Percentiles rank a stretch among this genome's conserved stretches.
Conservation (phyloP, 306 rosid genomes). For the Medicago lupulina region DNA sequence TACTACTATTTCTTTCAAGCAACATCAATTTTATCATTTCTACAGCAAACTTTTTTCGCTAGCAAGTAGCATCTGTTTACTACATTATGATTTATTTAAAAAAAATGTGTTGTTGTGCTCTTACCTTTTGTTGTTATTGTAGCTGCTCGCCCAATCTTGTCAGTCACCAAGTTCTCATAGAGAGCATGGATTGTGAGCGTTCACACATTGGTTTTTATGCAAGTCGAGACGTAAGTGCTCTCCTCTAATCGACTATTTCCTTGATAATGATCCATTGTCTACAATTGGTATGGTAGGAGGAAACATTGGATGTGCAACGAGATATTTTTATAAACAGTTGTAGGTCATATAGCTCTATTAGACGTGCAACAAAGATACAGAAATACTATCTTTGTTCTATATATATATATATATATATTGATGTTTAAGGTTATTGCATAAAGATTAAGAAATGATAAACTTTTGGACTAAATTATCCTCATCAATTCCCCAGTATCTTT, state of each 20-base stretch:
- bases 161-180: constrained; percentile 89
- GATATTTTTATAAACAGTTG: too few species aligned
- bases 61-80: not conserved
- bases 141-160: constrained; percentile 92
- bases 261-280: constrained; percentile 24
- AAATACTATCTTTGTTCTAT: not conserved
- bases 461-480: not conserved
- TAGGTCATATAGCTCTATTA: too few species aligned
- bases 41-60: not conserved
- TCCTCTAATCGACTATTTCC: constrained; percentile 29
- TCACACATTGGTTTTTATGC: constrained; percentile 93
- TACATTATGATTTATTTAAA: constrained; percentile 18
- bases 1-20: not conserved
- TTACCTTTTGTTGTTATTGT: constrained; percentile 49
- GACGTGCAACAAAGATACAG: not conserved
- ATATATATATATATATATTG: too few species aligned
- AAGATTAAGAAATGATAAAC: not conserved
- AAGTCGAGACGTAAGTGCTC: constrained; percentile 76
- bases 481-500: not conserved
- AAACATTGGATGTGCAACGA: too few species aligned
- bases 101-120: constrained; percentile 39
- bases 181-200: constrained; percentile 88
- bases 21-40: not conserved
- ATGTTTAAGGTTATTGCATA: not conserved
- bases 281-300: not conserved